Evolutionary conservation across 345 rosid genomes (phyloP).

Genomic region (Camelina hispida): DNA sequence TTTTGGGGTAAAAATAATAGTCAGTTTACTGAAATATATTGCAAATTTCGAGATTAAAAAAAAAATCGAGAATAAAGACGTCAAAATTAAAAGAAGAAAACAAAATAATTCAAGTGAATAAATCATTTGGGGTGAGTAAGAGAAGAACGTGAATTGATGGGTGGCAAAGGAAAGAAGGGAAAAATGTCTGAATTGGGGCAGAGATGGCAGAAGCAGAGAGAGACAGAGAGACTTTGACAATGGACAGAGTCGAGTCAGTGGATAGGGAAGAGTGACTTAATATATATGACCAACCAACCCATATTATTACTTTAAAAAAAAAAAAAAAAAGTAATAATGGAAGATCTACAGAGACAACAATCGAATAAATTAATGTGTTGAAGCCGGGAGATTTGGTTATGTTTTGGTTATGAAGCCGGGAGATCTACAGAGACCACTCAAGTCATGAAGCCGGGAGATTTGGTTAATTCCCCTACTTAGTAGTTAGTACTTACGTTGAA

Average conservation of each 20-base stretch:
- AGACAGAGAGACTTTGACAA: slow-evolving; percentile 8
- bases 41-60: neutral
- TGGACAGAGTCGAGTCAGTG: slow-evolving; percentile 1
- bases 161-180: slow-evolving; percentile 13
- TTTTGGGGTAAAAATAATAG: no score
- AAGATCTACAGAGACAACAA: neutral
- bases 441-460: neutral
- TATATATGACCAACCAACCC: slow-evolving; percentile 33
- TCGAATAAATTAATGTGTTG: neutral
- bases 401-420: no score
- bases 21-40: no score
- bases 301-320: neutral
- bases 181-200: slow-evolving; percentile 34
- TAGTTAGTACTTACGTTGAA: no score
- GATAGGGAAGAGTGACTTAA: slow-evolving; percentile 42
- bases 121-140: slow-evolving; percentile 20
- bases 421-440: no score
- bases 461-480: neutral
- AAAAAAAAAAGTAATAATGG: neutral
- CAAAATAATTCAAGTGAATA: neutral
- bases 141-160: slow-evolving; percentile 37
- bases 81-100: no score
- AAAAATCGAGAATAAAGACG: neutral
- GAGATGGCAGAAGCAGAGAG: slow-evolving; percentile 35
- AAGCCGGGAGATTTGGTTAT: neutral